Evolutionary conservation across 1,139 yeast genomes (phyloP).

Genomic region (Pichia sp.): DNA sequence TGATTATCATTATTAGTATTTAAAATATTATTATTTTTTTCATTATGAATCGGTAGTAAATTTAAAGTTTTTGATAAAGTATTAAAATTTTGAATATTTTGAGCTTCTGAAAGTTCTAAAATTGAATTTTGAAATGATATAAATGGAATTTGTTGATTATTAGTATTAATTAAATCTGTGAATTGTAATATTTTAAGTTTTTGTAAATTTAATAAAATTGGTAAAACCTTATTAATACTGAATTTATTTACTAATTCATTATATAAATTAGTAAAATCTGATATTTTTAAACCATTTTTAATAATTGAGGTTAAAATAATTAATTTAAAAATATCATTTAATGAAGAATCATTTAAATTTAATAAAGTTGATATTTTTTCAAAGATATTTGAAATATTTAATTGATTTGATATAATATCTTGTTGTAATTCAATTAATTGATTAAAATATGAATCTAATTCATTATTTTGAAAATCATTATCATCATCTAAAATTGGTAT

Average conservation of each 20-base stretch:
- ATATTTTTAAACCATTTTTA: constrained; percentile 59
- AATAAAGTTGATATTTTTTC: constrained; percentile 1
- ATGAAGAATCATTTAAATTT: constrained; percentile 42
- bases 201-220: constrained; percentile 33
- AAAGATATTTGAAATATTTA: constrained; percentile 31
- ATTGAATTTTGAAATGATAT: constrained; percentile 13
- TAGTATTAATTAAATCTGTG: constrained; percentile 4
- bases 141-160: constrained; percentile 20
- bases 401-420: constrained; percentile 51
- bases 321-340: constrained; percentile 43
- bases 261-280: constrained; percentile 46
- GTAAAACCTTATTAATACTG: constrained; percentile 44
- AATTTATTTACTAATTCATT: constrained; percentile 49
- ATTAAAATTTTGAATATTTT: constrained; percentile 30
- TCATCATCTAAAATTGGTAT: constrained; percentile 22
- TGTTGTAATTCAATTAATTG: constrained; percentile 65
- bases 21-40: not conserved
- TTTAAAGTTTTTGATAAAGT: constrained; percentile 24
- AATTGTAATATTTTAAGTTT: constrained; percentile 21
- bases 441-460: constrained; percentile 36
- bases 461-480: constrained; percentile 8
- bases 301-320: constrained; percentile 50
- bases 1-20: not conserved
- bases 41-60: constrained; percentile 25
- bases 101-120: constrained; percentile 14